Conservation (phyloP, 768 basidiomycete species). For the Rhodotorula kratochvilovae region DNA sequence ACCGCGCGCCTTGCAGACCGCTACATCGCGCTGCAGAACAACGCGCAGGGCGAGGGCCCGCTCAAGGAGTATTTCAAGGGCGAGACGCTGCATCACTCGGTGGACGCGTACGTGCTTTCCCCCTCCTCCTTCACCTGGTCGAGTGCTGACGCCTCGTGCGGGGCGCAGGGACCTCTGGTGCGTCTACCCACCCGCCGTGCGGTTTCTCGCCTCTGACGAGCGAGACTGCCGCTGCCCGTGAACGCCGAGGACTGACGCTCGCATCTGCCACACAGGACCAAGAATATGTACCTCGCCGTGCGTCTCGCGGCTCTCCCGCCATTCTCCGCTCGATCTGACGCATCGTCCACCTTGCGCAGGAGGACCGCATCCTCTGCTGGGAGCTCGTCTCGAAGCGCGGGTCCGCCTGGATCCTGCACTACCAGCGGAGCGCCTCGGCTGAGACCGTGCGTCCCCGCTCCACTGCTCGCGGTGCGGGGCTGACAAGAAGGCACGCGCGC, state of each 20-base stretch:
- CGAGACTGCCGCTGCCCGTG: not conserved
- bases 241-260: no score
- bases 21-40: constrained; percentile 86
- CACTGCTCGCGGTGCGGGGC: not conserved
- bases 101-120: constrained; percentile 14
- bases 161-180: no score
- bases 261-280: constrained; percentile 57
- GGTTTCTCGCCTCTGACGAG: not conserved
- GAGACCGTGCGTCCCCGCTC: constrained; percentile 54
- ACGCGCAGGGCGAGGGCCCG: constrained; percentile 73
- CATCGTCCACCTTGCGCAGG: constrained; percentile 46
- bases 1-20: constrained; percentile 64
- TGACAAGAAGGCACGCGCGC: not conserved
- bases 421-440: constrained; percentile 89
- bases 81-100: constrained; percentile 66
- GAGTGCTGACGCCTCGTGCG: constrained; percentile 50
- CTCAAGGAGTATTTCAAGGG: constrained; percentile 95
- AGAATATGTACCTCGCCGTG: constrained; percentile 85
- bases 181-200: no score
- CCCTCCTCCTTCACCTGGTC: no score
- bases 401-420: constrained; percentile 86
- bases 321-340: constrained; percentile 47
- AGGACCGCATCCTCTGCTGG: constrained; percentile 84
- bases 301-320: no score
- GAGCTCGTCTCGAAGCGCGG: constrained; percentile 93